Base-by-base conservation (phyloP, 1,284 basidiomycete genomes). In the Marasmius fiardii region DNA sequence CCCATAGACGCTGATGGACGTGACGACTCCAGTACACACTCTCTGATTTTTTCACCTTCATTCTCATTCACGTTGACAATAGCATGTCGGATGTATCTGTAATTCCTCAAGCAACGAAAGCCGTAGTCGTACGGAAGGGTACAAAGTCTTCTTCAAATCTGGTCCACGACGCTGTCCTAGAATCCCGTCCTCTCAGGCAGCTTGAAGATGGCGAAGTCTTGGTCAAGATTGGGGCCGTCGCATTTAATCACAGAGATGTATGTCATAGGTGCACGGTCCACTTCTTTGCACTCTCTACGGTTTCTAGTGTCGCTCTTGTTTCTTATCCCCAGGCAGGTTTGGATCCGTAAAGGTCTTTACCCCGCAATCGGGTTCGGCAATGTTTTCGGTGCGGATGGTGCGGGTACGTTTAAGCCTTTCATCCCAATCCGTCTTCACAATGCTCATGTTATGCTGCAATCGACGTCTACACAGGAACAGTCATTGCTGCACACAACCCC, bases 181-280 rank as follows among this genome's bases (percentile, higher is more conserved):
- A 80, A 56, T 72, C 79, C 18, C 71, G 68, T 41, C 71, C 75
- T 0, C 65, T 89, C 44, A 76, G 78, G 10, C 43, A 66, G n/a
- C 73, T 88, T 53, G 73, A 79, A 59, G 58, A 68, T 0, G 84
- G 80, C 1, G 74, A 90, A 65, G 67, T 92, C 1, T 72, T 91
- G 2, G 84, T 92, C 16, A 81, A 79, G 65, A 79, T 90, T 45
- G 72, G 72, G 16, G 89, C 90, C 8, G 87, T 79, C 0, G 83
- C 80, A n/a, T 90, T 90, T 74, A 93, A 93, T 67, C 88, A 86
- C 60, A 75, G 87, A 64, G 92, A 93, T 66, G 90, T 92, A 61
- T n/a, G n/a, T n/a, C n/a, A n/a, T n/a, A n/a, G n/a, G n/a, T n/a
- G n/a, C n/a, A n/a, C n/a, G n/a, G n/a, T n/a, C n/a, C 28, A 31